These are phyloP conservation scores for Eragrostis curvula DNA, from an alignment of 176 grass and related monocot species.

Conservation along the genomic window DNA sequence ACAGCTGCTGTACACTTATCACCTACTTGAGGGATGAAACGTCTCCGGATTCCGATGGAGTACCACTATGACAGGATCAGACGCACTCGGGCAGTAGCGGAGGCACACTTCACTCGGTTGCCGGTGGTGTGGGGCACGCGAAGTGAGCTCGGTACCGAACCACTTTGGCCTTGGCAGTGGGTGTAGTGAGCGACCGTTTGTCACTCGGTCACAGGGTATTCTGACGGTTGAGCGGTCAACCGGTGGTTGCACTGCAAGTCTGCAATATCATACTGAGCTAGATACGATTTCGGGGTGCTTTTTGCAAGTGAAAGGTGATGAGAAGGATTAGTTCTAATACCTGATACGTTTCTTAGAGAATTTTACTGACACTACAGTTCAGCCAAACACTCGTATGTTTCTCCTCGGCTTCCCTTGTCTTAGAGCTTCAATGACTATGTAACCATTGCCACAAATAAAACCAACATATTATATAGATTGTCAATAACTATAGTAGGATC, in stretches of 20 bases:
- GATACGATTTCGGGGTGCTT: neutral
- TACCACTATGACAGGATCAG: neutral
- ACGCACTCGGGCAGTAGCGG: constrained; percentile 25
- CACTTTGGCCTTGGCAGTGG: neutral
- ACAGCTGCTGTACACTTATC: neutral
- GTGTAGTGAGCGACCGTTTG: neutral
- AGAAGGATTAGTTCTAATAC: neutral
- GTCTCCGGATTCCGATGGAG: constrained; percentile 1
- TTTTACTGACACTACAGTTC: too few relatives aligned
- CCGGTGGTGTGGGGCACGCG: constrained; percentile 21
- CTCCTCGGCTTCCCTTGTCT: too few relatives aligned
- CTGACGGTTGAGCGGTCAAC: constrained; percentile 34
- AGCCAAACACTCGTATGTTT: too few relatives aligned
- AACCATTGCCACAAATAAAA: too few relatives aligned
- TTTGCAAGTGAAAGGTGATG: constrained; percentile 2
- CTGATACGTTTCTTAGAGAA: neutral
- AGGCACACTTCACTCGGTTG: neutral
- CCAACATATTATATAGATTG: too few relatives aligned
- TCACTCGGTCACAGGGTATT: neutral
- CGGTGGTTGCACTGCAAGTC: constrained; percentile 3
- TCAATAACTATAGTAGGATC: neutral
- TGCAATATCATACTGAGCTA: neutral
- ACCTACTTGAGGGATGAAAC: neutral
- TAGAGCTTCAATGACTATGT: too few relatives aligned
- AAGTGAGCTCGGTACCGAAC: constrained; percentile 40